These are phyloP conservation scores for Ophiostoma ips DNA, from an alignment of 2,329 filamentous ascomycete genomes.

Conservation along the genomic window DNA sequence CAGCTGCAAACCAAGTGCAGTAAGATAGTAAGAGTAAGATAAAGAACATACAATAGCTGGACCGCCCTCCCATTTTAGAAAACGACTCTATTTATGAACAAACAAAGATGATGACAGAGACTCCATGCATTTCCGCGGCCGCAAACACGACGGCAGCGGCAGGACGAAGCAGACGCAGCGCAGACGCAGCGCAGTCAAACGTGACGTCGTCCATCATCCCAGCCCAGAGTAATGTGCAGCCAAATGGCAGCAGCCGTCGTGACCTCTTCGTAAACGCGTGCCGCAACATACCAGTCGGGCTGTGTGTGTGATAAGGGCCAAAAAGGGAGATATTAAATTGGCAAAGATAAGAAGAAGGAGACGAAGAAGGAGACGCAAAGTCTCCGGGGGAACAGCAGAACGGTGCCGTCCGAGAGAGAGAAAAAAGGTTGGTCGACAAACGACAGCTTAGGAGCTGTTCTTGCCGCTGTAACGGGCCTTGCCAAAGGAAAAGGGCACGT, in stretches of 20 bases:
- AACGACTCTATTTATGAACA: neutral
- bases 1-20: no score
- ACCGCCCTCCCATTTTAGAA: neutral
- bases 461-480: constrained; percentile 66
- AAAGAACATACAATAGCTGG: neutral
- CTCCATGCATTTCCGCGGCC: no score
- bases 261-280: neutral
- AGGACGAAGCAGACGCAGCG: no score
- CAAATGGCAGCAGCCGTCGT: no score
- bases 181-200: no score
- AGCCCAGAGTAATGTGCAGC: no score
- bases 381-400: neutral
- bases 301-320: neutral
- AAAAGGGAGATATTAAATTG: neutral
- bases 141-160: no score
- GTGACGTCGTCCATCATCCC: no score
- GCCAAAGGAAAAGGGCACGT: constrained; percentile 84
- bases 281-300: neutral
- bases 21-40: neutral
- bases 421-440: no score
- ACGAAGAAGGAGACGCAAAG: no score
- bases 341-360: neutral
- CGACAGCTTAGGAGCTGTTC: constrained; percentile 30
- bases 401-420: neutral
- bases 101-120: no score